Conservation (phyloP, 2,329 filamentous ascomycete genomes). For the Amesomyces nigricolor region DNA sequence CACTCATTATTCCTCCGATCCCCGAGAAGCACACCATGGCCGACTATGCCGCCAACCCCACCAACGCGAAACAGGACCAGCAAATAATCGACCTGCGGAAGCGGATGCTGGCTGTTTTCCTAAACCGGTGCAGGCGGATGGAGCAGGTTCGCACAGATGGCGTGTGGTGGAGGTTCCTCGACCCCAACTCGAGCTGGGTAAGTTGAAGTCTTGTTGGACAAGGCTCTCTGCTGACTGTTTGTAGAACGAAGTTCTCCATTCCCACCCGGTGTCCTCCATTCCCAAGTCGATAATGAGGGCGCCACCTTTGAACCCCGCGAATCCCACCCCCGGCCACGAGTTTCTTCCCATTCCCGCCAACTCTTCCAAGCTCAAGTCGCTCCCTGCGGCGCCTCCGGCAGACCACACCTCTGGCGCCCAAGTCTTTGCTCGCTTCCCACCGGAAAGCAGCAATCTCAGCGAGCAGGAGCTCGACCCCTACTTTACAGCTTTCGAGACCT, state of each 20-base stretch:
- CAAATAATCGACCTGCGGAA: constrained; percentile 95
- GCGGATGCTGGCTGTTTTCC: constrained; percentile 91
- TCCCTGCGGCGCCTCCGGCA: constrained; percentile 31
- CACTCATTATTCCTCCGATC: constrained; percentile 91
- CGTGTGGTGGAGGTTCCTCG: constrained; percentile 95
- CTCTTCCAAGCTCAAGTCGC: constrained; percentile 77
- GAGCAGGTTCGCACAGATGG: constrained; percentile 86
- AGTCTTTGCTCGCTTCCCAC: constrained; percentile 74
- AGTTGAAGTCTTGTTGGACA: constrained; percentile 14
- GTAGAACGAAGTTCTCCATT: constrained; percentile 90
- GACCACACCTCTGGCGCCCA: constrained; percentile 42
- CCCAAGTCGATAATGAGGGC: constrained; percentile 93
- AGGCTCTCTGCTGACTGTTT: constrained; percentile 26
- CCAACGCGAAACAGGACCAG: constrained; percentile 94
- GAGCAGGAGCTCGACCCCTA: constrained; percentile 94
- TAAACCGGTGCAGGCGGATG: constrained; percentile 92
- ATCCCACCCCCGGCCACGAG: constrained; percentile 77
- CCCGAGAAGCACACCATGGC: constrained; percentile 99
- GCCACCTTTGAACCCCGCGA: constrained; percentile 91
- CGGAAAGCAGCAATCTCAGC: constrained; percentile 62
- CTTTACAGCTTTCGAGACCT: constrained; percentile 87
- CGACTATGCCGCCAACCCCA: constrained; percentile 96
- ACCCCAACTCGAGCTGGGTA: constrained; percentile 99
- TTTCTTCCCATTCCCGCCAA: constrained; percentile 80
- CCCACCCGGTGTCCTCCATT: constrained; percentile 82